Conservation (phyloP, 1,139 yeast species). For the Candida tetrigidarum region DNA sequence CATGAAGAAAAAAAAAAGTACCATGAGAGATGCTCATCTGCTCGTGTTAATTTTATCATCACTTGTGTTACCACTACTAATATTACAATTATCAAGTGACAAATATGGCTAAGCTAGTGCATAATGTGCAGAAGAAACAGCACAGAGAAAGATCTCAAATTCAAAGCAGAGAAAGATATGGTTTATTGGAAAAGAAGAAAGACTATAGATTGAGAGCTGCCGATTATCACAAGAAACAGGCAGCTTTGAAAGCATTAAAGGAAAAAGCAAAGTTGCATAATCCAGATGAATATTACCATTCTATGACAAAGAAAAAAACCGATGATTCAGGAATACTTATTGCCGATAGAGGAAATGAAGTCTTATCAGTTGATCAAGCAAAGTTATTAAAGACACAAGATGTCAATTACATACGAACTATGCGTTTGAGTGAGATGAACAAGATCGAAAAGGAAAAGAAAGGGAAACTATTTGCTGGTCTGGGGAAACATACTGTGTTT, state of each 20-base stretch:
- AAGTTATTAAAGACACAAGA: slow-evolving; percentile 89
- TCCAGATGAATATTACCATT: slow-evolving; percentile 97
- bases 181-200: slow-evolving; percentile 92
- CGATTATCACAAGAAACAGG: slow-evolving; percentile 88
- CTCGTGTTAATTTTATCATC: background rate
- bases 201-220: slow-evolving; percentile 89
- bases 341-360: slow-evolving; percentile 68
- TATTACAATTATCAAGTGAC: no score
- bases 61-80: background rate
- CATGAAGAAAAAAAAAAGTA: slow-evolving; percentile 3
- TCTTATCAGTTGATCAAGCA: slow-evolving; percentile 72
- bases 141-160: slow-evolving; percentile 94
- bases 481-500: slow-evolving; percentile 83
- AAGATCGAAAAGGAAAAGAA: slow-evolving; percentile 66
- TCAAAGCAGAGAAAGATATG: slow-evolving; percentile 69
- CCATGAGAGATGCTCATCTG: slow-evolving; percentile 13
- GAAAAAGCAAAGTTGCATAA: slow-evolving; percentile 74
- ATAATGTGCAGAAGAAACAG: slow-evolving; percentile 92
- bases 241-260: slow-evolving; percentile 76
- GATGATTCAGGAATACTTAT: slow-evolving; percentile 70
- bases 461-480: slow-evolving; percentile 55
- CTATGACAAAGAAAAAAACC: slow-evolving; percentile 74
- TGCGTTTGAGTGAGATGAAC: slow-evolving; percentile 68
- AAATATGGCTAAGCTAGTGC: slow-evolving; percentile 77
- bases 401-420: slow-evolving; percentile 78